Base-by-base conservation (phyloP, 2,329 filamentous ascomycete species). In the Aspergillus brunneoviolaceus region DNA sequence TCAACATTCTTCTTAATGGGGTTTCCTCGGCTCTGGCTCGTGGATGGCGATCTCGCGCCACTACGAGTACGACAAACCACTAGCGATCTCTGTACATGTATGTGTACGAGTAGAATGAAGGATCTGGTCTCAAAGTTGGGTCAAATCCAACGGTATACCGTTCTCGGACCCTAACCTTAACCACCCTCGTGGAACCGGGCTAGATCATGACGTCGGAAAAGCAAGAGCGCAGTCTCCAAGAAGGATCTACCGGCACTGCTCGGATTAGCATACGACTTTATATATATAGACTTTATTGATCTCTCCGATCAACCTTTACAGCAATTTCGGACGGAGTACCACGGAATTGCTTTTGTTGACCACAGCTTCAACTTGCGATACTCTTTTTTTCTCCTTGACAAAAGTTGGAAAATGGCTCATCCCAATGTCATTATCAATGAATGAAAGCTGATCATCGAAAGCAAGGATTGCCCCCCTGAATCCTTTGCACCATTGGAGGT, bases 91-190 rank as follows among this genome's bases (percentile, higher is more conserved):
- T 27, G 7, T 27, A 27, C 27, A 27, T 27, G 27, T 29, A 27
- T 27, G 27, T 27, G 27, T 27, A 27, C 9, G 27, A 27, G 27
- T 35, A 35, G 12, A 35, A 12, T 55, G 52, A 47, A 55, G 39
- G 39, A 3, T 19, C 27, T 5, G 25, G n/a, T 33, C 52, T 48
- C 39, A 47, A 55, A 55, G 14, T 55, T 55, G 51, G 51, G 51
- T 47, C n/a, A 12, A 19, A 6, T 14, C 27, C 39, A 55, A 31
- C 39, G 52, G 52, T 29, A 55, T 55, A n/a, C 42, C 52, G 52
- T 55, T 55, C 31, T 21, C 23, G 52, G 39, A 23, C n/a, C 52
- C 39, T 39, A 55, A 55, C 52, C 39, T 55, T 55, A 55, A 29
- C 52, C 11, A 31, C 7, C 11, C 2, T 25, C 12, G 14, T 31